Conservation (phyloP, 83 land plant genomes). For the Picea abies region DNA sequence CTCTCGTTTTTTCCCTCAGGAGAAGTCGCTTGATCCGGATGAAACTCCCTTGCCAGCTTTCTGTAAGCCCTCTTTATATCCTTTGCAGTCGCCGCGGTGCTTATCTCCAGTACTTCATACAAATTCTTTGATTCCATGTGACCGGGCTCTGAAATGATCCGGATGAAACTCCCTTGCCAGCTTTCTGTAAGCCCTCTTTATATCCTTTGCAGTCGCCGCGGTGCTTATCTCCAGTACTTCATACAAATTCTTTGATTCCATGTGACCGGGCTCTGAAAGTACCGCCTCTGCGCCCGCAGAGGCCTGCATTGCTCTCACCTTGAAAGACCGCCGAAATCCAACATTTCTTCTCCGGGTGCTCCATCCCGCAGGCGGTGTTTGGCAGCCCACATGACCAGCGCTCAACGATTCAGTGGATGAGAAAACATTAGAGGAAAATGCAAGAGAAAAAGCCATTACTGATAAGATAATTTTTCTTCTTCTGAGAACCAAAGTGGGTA, state of each 20-base stretch:
- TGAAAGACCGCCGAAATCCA: background rate
- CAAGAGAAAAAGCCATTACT: no score
- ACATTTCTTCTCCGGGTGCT: no score
- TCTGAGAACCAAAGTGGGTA: no score
- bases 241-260: background rate
- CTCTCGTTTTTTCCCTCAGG: background rate
- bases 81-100: background rate
- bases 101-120: conserved; percentile 25
- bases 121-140: background rate
- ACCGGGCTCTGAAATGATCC: background rate
- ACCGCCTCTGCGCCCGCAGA: background rate
- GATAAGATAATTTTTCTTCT: no score
- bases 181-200: no score
- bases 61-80: conserved; percentile 26
- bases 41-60: conserved; percentile 16
- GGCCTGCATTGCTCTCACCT: background rate
- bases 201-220: no score
- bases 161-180: no score
- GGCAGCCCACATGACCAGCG: background rate
- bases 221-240: no score
- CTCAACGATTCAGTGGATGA: no score
- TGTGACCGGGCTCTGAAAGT: background rate
- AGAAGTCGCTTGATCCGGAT: conserved; percentile 1
- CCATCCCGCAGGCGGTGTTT: no score
- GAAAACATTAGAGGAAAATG: no score